A percentile compares a stretch with the other conserved stretches of the same genome.
phyloP scores from a whole-genome alignment of 2,329 filamentous ascomycete genomes.

The Aspergillus luchuensis region DNA sequence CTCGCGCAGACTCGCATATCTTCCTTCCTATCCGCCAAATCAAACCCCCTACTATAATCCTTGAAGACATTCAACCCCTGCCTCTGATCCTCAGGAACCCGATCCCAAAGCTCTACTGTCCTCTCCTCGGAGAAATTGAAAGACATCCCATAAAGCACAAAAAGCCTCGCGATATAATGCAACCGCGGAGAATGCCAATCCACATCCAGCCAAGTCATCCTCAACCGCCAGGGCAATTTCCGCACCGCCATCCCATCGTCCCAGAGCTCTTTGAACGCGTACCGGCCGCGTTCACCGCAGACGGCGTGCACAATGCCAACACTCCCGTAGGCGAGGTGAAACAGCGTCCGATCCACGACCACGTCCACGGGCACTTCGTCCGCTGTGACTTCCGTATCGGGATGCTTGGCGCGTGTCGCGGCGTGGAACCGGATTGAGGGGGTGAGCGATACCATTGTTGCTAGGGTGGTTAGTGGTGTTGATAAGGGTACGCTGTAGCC shows the following conservation, averaged over 20 bases:
- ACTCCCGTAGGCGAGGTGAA: background rate
- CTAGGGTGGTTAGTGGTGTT: conserved; percentile 2
- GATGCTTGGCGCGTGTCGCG: background rate
- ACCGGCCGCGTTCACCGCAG: background rate
- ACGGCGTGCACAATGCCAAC: conserved; percentile 2
- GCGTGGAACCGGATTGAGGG: background rate
- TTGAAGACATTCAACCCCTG: background rate
- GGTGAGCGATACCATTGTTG: conserved; percentile 4
- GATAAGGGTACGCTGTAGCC: conserved; percentile 14
- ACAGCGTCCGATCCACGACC: conserved; percentile 7
- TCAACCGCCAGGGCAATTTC: background rate
- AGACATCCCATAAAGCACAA: conserved; percentile 7
- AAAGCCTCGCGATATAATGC: conserved; percentile 3
- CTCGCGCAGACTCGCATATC: background rate
- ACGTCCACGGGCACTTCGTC: conserved; percentile 11
- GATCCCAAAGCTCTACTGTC: background rate
- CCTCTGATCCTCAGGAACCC: background rate
- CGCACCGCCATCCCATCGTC: background rate
- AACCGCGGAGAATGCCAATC: conserved; percentile 7
- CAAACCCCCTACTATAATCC: background rate
- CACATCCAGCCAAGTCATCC: background rate
- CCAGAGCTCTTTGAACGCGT: background rate
- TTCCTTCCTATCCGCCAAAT: background rate
- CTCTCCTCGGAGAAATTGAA: conserved; percentile 7
- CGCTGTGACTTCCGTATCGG: background rate